Evolutionary conservation across 768 basidiomycete genomes (phyloP), one percentile per base, ranked within the genome.

Genomic region (Kwoniella pini): DNA sequence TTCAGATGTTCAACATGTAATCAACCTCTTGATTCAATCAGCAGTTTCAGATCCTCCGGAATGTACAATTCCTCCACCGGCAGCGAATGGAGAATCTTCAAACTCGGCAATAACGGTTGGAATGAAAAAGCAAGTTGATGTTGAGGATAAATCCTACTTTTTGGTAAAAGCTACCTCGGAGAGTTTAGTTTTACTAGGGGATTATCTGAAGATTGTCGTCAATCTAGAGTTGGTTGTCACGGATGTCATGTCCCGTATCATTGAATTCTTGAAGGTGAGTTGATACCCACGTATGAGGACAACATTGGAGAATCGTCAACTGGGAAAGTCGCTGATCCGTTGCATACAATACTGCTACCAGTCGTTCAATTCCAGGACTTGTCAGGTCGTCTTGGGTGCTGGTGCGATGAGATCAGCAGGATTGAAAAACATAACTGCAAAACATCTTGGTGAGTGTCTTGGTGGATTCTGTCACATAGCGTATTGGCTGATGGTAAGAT

Each of bases 401-500:
- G 96, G 96, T 13, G 96, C 96, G n/a, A 97, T 98, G 94, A 84
- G 93, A 42, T 93, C 91, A 17, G 96, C 96, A 19, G 96, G 96
- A 5, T 80, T 99, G 71, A 97, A 91, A 80, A 95, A 98, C 75
- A 99, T 99, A 75, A 97, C 96, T 0, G 96, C 96, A 39, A 96
- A 92, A 78, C 95, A 99, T 81, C 83, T 99, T 22, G 93, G 92
- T 90, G 64, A 62, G 84, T 72, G 15, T 19, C 22, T 0, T 17
- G 21, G 7, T 42, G 7, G 7, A 42, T 42, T 12, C 22, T 10
- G 17, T 3, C 12, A 22, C 33, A 40, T 15, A 17, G 24, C 13
- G 26, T 33, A 59, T 28, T 30, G 2, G 21, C 27, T 53, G 40
- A 9, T 54, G 17, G 27, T 15, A 17, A 1, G 15, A 15, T 3